Conservation (phyloP, 2,329 filamentous ascomycete genomes). For the Raffaelea arxii region DNA sequence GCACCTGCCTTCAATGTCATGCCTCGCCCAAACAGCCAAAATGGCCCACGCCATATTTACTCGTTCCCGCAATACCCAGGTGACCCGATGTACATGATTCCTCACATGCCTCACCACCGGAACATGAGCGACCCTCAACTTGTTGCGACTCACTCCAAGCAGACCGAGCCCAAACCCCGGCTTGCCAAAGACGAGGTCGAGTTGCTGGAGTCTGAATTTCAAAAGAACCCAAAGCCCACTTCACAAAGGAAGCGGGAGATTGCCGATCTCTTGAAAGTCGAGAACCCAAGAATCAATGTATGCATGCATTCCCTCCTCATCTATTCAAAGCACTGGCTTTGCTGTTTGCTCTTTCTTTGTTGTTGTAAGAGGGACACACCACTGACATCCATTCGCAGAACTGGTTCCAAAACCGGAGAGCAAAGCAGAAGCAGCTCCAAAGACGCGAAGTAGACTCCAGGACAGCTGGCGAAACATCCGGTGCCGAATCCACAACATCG, state of each 20-base stretch:
- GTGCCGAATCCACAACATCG: conserved; percentile 24
- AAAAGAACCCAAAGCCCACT: conserved; percentile 55
- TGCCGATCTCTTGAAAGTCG: conserved; percentile 52
- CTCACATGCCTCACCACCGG: conserved; percentile 12
- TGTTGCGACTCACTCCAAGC: conserved; percentile 15
- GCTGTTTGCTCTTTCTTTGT: conserved; percentile 11
- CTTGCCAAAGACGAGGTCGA: conserved; percentile 51
- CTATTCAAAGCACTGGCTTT: neutral
- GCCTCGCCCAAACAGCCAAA: neutral
- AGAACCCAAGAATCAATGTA: conserved; percentile 55
- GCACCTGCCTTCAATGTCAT: neutral
- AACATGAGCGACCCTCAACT: conserved; percentile 13
- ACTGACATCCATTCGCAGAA: conserved; percentile 43
- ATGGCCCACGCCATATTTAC: neutral
- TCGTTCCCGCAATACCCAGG: conserved; percentile 6
- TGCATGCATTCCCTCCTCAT: conserved; percentile 8
- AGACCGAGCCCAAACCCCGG: conserved; percentile 38
- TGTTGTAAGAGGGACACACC: too few relatives aligned
- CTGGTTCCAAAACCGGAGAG: conserved; percentile 59
- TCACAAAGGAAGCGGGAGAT: conserved; percentile 52
- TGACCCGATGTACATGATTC: conserved; percentile 9
- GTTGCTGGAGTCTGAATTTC: conserved; percentile 49
- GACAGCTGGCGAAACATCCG: conserved; percentile 26
- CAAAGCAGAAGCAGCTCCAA: conserved; percentile 55
- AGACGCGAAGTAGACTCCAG: conserved; percentile 38